phyloP scores from a whole-genome alignment of 306 rosid genomes.

The Spatholobus suberectus region DNA sequence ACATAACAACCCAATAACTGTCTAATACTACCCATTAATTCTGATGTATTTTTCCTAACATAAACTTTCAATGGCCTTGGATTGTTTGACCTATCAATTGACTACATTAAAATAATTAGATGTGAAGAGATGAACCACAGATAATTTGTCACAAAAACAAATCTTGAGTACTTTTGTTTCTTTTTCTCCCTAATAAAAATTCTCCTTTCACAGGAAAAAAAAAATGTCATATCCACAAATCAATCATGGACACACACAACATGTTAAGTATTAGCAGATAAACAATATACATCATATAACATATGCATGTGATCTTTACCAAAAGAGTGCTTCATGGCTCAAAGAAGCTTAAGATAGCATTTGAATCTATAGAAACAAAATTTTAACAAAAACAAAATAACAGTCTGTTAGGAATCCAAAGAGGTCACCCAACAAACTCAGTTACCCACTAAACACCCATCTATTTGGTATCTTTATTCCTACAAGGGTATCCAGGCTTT shows the following conservation, averaged over 20 bases:
- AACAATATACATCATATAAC: neutral
- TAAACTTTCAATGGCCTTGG: neutral
- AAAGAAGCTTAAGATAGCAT: conserved; percentile 13
- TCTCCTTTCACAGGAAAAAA: neutral
- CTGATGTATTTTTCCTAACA: neutral
- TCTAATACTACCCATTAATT: neutral
- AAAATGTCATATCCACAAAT: neutral
- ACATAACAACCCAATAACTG: neutral
- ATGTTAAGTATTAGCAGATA: conserved; percentile 4
- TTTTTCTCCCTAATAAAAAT: neutral
- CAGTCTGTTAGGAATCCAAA: neutral
- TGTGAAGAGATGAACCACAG: neutral
- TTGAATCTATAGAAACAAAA: conserved; percentile 12
- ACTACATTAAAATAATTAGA: conserved; percentile 29
- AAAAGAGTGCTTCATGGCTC: neutral
- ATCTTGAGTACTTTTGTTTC: neutral
- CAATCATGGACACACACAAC: neutral
- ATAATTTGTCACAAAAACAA: conserved; percentile 19
- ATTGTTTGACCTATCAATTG: neutral
- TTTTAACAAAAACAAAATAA: neutral
- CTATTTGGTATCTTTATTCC: neutral
- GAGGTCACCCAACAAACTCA: conserved; percentile 1
- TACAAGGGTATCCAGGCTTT: neutral
- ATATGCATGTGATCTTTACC: neutral
- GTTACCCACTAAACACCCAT: neutral